Base-by-base conservation (phyloP, 139 green algal species). In the Tetradesmus lagerheimii region DNA sequence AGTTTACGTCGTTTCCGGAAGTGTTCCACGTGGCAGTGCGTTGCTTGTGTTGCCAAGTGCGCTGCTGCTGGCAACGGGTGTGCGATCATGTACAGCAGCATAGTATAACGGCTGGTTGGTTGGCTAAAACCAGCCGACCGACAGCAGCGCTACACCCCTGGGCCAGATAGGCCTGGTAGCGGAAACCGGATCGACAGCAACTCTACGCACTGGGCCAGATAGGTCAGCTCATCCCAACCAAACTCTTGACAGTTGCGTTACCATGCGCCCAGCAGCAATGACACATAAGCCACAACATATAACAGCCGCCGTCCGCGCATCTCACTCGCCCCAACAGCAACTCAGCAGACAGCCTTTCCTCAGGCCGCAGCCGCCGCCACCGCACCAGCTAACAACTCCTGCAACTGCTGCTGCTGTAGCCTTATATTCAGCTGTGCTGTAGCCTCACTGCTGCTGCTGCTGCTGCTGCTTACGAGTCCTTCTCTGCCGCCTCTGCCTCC, bases 401-500 rank as follows among this genome's bases (percentile, higher is more conserved):
- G 76, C 76, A 37, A 37, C 76, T 82, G 37, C 76, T 82, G 76
- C 76, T 47, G 76, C 76, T 82, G 74, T 25, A 3, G 74, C 31
- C 16, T 43, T 4, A 45, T 31, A 31, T 80, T 37, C 76, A 57
- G 37, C 76, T 82, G 76, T 31, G 25, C 18, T 34, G 37, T 41
- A 11, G 71, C 82, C 75, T 18, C 31, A 38, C 78, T 84, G 43
- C 39, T 27, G 41, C 53, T 80, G 37, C 78, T 86, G 41, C 88
- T 62, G 25, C 31, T 38, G n/a, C 38, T 91, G 45, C 77, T 80
- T 74, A 76, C 57, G 94, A 91, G 74, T 98, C 95, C 92, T 97
- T 96, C 83, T 96, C 95, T 81, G 95, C 94, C 16, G 94, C 94
- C 20, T 93, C 97, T 39, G 90, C 96, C 83, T 98, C 95, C 74